A percentile compares a stretch with the other conserved stretches of the same genome.
phyloP scores from a whole-genome alignment of 208 protist genomes.

The Acanthamoeba triangularis region DNA sequence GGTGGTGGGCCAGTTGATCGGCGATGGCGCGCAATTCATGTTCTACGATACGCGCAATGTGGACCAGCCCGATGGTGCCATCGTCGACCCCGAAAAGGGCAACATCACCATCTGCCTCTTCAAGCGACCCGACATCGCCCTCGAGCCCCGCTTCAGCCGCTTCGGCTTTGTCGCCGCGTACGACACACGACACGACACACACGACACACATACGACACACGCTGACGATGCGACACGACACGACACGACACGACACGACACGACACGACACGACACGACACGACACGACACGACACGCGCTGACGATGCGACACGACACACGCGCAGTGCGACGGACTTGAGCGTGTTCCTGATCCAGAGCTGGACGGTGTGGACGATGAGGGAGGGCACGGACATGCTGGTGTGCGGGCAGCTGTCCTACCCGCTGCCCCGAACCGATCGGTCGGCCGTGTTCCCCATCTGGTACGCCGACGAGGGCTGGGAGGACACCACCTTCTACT shows the following conservation, averaged over 20 bases:
- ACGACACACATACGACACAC: not conserved
- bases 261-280: not conserved
- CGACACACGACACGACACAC: not conserved
- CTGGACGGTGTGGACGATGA: constrained; percentile 23
- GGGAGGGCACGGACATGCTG: not conserved
- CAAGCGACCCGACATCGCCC: constrained; percentile 14
- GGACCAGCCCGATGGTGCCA: not conserved
- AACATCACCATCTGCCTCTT: constrained; percentile 40
- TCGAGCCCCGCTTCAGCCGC: not conserved
- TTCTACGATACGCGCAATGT: not conserved
- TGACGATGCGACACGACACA: not conserved
- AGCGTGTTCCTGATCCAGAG: not conserved
- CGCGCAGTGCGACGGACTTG: not conserved
- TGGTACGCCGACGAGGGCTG: not conserved
- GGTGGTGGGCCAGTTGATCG: constrained; percentile 39
- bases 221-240: no score
- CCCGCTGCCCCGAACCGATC: not conserved
- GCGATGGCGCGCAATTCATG: constrained; percentile 14
- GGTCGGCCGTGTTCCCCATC: constrained; percentile 23
- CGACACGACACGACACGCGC: not conserved
- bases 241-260: no score
- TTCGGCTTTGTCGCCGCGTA: constrained; percentile 13
- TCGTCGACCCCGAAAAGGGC: not conserved
- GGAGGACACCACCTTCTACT: constrained; percentile 29
- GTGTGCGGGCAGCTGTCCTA: not conserved